Evolutionary conservation across 306 rosid genomes (phyloP), one percentile per base, ranked within the genome.

Genomic region (Malus domestica): DNA sequence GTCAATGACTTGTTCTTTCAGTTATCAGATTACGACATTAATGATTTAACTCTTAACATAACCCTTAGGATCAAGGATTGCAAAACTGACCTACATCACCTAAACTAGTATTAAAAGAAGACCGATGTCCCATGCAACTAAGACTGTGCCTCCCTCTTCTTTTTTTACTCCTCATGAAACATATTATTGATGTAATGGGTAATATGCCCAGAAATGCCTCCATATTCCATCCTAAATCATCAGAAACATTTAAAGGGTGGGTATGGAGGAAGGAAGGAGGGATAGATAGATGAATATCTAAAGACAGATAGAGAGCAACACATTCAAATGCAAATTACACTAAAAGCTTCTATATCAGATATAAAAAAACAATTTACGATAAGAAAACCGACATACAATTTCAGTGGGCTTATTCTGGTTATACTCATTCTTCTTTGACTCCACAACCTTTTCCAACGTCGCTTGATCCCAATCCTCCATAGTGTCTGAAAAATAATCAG

Each of bases 401-500:
- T 96, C 99, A n/a, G 99, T 96, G 16, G 97, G 94, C 84, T 96
- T 96, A 70, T 96, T 93, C 86, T 83, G 99, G 74, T 90, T 87
- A 73, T 89, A 96, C 62, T 96, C 94, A 0, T 7, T 87, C 83
- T 93, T 86, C 87, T 96, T 96, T 7, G 96, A 93, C 81, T 92
- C 97, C 51, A 96, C 90, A 64, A 89, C 99, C 87, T 93, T 90
- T 87, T 96, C 99, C 88, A 96, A 79, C 4, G 83, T 93, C 86
- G 87, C 97, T 86, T 89, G 97, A 90, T 96, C 99, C 98, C 99
- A 96, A 38, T 96, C 99, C 87, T 90, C 98, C 99, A 96, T 96
- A 0, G 99, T 89, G 6, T 90, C 99, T 90, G 69, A 9, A 66
- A 13, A 45, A 74, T 23, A 78, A 19, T 68, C 8, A 45, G 25